phyloP scores from a whole-genome alignment of 2,329 filamentous ascomycete species.

The Cladosporium sp. region DNA sequence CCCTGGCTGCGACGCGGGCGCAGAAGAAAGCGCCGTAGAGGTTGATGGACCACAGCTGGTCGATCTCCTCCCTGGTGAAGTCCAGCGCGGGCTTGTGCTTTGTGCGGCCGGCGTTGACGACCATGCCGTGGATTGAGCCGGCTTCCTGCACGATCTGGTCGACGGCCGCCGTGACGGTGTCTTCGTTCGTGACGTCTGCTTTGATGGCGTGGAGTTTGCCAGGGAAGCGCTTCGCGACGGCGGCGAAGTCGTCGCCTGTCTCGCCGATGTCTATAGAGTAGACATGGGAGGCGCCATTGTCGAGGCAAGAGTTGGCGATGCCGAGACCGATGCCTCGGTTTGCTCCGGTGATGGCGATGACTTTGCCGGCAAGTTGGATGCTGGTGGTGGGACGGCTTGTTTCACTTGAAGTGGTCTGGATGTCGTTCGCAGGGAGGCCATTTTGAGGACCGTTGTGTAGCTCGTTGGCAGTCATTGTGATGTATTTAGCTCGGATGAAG shows the following conservation, averaged over 20 bases:
- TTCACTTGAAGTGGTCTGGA: background rate
- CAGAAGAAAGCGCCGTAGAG: conserved; percentile 33
- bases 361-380: conserved; percentile 57
- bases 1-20: conserved; percentile 32
- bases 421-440: background rate
- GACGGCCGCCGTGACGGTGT: conserved; percentile 18
- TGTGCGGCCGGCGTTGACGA: conserved; percentile 26
- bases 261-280: conserved; percentile 30
- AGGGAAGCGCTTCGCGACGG: conserved; percentile 20
- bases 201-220: conserved; percentile 31
- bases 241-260: conserved; percentile 25
- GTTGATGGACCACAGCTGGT: conserved; percentile 33
- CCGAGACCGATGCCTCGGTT: conserved; percentile 69
- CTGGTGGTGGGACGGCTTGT: background rate
- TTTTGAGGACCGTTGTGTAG: background rate
- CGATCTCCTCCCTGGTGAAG: conserved; percentile 24
- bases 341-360: conserved; percentile 79
- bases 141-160: conserved; percentile 20
- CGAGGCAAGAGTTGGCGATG: conserved; percentile 28
- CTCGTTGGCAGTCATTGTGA: conserved; percentile 6
- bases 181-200: conserved; percentile 41
- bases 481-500: too few relatives aligned
- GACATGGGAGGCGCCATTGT: conserved; percentile 23
- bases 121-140: conserved; percentile 24
- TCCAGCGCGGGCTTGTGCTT: conserved; percentile 27